Percentiles rank a stretch among this genome's conserved stretches.
Conservation (phyloP, 2,329 filamentous ascomycete genomes). For the Cercospora zeina region DNA sequence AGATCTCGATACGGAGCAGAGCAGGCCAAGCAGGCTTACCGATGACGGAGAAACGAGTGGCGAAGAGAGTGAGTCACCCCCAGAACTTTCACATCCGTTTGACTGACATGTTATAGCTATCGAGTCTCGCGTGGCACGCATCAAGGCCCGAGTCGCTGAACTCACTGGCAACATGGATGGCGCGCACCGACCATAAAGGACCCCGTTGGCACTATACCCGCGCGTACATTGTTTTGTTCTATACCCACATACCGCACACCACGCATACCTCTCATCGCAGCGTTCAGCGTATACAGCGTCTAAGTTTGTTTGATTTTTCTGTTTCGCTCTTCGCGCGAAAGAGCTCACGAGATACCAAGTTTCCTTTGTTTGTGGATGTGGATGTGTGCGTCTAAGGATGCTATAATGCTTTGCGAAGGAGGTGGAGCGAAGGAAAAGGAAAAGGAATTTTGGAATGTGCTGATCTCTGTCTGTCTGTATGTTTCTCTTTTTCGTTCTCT, state of each 20-base stretch:
- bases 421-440: background rate
- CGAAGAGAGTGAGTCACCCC: conserved; percentile 75
- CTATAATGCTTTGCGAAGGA: conserved; percentile 9
- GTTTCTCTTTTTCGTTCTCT: background rate
- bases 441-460: conserved; percentile 6
- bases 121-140: conserved; percentile 91
- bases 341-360: conserved; percentile 12
- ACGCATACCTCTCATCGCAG: conserved; percentile 14
- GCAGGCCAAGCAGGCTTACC: conserved; percentile 56
- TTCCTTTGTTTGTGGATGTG: conserved; percentile 2
- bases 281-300: conserved; percentile 17
- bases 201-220: conserved; percentile 8
- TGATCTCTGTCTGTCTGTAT: background rate
- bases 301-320: conserved; percentile 2
- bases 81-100: background rate
- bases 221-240: conserved; percentile 11
- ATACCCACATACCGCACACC: conserved; percentile 5
- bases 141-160: conserved; percentile 95
- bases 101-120: conserved; percentile 64
- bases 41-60: conserved; percentile 91
- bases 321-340: background rate
- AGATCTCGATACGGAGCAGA: conserved; percentile 53
- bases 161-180: conserved; percentile 59
- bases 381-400: background rate
- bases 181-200: conserved; percentile 11